Evolutionary conservation across 2,329 filamentous ascomycete species (phyloP).

Genomic region (Cercospora sojina): DNA sequence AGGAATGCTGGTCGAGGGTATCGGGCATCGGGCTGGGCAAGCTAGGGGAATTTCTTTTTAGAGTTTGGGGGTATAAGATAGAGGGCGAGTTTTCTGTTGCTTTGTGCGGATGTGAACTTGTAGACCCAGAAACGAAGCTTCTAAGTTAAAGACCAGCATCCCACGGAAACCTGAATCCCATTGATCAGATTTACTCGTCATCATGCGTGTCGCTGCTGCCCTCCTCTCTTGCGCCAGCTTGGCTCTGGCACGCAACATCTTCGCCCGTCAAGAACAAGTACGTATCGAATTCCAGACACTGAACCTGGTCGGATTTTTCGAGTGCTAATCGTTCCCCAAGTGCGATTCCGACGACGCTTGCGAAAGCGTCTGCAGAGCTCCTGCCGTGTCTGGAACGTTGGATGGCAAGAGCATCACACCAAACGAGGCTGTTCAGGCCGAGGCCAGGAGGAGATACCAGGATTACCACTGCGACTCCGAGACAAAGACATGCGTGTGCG

Average conservation of each 20-base stretch:
- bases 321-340: not conserved
- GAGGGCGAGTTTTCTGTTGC: not conserved
- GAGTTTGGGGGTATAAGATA: not conserved
- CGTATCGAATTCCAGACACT: not conserved
- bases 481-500: conserved; percentile 10
- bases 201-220: not conserved
- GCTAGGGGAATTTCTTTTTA: not conserved
- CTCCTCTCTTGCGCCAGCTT: not conserved
- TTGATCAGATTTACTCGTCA: not conserved
- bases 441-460: conserved; percentile 18
- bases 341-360: conserved; percentile 22
- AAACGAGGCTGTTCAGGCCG: conserved; percentile 17
- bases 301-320: not conserved
- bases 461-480: conserved; percentile 21
- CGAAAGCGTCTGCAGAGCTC: conserved; percentile 13
- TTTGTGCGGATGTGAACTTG: not conserved
- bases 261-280: not conserved
- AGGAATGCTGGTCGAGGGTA: not conserved
- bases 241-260: not conserved
- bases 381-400: not conserved
- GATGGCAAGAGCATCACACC: conserved; percentile 18
- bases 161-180: not conserved
- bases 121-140: not conserved
- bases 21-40: not conserved
- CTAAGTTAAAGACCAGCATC: too few relatives aligned